phyloP scores from a whole-genome alignment of 148 eudicot genomes.

The Nyssa sinensis region DNA sequence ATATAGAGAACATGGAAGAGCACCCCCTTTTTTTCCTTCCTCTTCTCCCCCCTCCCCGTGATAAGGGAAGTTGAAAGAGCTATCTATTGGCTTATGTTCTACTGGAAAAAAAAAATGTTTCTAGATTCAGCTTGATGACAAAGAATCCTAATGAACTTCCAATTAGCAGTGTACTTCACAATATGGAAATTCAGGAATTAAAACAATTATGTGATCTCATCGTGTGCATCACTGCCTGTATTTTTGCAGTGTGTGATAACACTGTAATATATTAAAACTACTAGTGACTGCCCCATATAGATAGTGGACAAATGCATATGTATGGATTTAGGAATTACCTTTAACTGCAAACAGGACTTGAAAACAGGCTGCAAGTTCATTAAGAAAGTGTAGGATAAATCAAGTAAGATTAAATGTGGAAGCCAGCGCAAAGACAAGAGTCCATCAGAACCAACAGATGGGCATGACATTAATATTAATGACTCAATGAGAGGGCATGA shows the following conservation, averaged over 20 bases:
- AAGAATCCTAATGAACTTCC: neutral
- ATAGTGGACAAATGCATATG: neutral
- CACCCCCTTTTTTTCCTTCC: no score
- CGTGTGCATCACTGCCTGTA: neutral
- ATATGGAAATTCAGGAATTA: neutral
- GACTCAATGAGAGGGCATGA: slow-evolving; percentile 81
- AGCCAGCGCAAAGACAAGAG: slow-evolving; percentile 65
- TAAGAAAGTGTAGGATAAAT: slow-evolving; percentile 91
- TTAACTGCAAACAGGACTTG: slow-evolving; percentile 66
- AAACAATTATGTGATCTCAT: neutral
- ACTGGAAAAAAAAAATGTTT: no score
- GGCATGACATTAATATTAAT: slow-evolving; percentile 89
- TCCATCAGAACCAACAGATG: slow-evolving; percentile 87
- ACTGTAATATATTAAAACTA: neutral
- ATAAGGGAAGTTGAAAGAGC: no score
- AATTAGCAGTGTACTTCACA: neutral
- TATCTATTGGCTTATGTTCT: no score
- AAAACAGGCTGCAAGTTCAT: slow-evolving; percentile 79
- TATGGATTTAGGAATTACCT: slow-evolving; percentile 37
- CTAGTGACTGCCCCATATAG: neutral
- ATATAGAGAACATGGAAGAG: no score
- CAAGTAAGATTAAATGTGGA: slow-evolving; percentile 70
- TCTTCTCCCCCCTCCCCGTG: no score
- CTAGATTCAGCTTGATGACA: no score
- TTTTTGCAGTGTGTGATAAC: neutral